Evolutionary conservation across 257 asterid genomes (phyloP), one percentile per base, ranked within the genome.

Genomic region (Schizonepeta tenuifolia): DNA sequence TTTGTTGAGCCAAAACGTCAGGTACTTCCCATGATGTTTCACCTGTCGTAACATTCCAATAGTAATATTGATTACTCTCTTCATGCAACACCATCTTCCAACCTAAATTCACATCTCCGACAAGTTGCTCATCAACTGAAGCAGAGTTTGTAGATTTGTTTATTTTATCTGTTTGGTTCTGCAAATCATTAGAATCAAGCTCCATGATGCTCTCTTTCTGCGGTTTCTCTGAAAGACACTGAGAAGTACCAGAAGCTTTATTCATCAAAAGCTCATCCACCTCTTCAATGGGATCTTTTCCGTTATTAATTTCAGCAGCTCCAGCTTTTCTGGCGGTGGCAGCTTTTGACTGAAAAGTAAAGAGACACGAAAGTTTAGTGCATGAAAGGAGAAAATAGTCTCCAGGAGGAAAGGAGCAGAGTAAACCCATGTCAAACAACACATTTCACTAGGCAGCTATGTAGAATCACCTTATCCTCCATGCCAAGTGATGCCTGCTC

Each of bases 1-100:
- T 70, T 36, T 76, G 78, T 77, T 74, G 82, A 67, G 83, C 77
- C 77, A 86, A 67, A 69, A 76, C 78, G 71, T 78, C 81, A 60
- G 99, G 99, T 51, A 92, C 87, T 71, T 85, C 90, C 99, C 99
- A 95, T n/a, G 99, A 95, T 51, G 98, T 95, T 85, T 92, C 97
- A n/a, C 98, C 97, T 0, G 98, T 95, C 56, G 70, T 63, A 65
- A 75, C 77, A 85, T 95, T 95, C 99, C 99, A 95, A 75, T 92
- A 95, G 67, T 95, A 95, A 66, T 95, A 90, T 70, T 85, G 90
- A 80, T 83, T 86, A 79, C 95, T 95, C 84, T 88, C 99, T 84
- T 95, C 98, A 72, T 92, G 96, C 82, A 90, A 80, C 70, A 95
- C 97, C 80, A 83, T 78, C 83, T 87, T 95, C 99, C 99, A 95